Evolutionary conservation across 2,329 filamentous ascomycete species (phyloP), one percentile per base, ranked within the genome.

Genomic region (Catunica adiposa): DNA sequence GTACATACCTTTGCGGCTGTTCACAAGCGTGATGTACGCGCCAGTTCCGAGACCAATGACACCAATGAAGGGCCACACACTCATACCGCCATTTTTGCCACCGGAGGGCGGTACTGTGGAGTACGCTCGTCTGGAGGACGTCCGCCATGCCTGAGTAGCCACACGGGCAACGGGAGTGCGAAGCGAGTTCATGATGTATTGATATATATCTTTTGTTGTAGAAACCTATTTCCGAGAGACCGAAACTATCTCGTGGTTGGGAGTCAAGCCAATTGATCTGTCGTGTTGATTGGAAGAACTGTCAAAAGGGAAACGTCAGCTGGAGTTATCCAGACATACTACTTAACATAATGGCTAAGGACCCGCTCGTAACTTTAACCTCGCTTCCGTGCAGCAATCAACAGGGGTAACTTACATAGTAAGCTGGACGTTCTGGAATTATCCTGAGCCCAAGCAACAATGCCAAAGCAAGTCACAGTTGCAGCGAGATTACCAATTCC

Each of bases 11-110:
- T 69, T 70, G 60, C 70, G 73, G 60, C 66, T 67, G 59, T 77
- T 74, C 51, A 74, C 71, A 47, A 79, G 66, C 37, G 72, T 64
- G 31, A 73, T 65, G 64, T 78, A 80, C 23, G 71, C 74, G 14
- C 70, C 70, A 6, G 54, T 58, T 22, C 54, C 53, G 8, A 56
- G 20, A 26, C 17, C 57, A 50, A 58, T 50, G 31, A 58, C 34
- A 8, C 54, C 54, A 3, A 58, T 26, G 26, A 58, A 58, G 20
- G 57, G 57, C 46, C 42, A 48, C 50, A 58, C 54, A 11, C 51
- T 58, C 54, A 58, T 58, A 26, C 54, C 29, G 29, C 29, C 54
- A 42, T 58, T 31, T 25, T 48, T 48, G 8, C 44, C 22, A 3
- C 3, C 22, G 8, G 3, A 4, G 7, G 22, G 23, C 5, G 44